A percentile compares a stretch with the other conserved stretches of the same genome.
phyloP scores from a whole-genome alignment of 2,329 filamentous ascomycete genomes.

The Alternaria sp. region DNA sequence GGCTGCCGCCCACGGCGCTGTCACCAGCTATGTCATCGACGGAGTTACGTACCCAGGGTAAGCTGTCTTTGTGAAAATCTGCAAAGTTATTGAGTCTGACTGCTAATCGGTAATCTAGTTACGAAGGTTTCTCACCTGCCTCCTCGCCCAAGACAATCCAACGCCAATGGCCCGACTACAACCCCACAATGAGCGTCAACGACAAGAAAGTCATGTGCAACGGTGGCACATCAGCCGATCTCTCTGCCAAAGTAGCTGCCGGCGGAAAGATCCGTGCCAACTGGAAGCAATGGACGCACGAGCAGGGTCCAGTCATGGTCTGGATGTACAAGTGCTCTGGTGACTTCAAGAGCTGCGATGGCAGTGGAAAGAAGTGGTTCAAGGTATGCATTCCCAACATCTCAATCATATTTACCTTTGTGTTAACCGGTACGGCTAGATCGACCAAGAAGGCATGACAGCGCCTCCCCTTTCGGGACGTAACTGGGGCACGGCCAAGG shows the following conservation, averaged over 20 bases:
- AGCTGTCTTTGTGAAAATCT: not conserved
- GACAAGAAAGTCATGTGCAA: conserved; percentile 65
- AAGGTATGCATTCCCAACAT: conserved; percentile 54
- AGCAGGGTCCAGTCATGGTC: conserved; percentile 67
- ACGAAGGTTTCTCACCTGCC: conserved; percentile 62
- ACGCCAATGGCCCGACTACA: conserved; percentile 66
- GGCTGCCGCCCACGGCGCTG: conserved; percentile 48
- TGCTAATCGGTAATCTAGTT: conserved; percentile 55
- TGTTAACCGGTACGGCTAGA: conserved; percentile 17
- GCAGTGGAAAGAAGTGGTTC: conserved; percentile 65
- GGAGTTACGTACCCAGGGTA: conserved; percentile 46
- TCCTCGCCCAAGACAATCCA: conserved; percentile 63
- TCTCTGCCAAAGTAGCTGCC: conserved; percentile 59
- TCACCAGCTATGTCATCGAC: conserved; percentile 49
- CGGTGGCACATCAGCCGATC: conserved; percentile 53
- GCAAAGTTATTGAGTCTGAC: conserved; percentile 22
- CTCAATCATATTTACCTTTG: not conserved
- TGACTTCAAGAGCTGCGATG: conserved; percentile 61
- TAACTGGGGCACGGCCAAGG: conserved; percentile 61
- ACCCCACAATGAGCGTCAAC: conserved; percentile 61
- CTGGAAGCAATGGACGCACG: conserved; percentile 68
- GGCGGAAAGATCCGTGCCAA: conserved; percentile 62
- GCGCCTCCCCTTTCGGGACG: conserved; percentile 57
- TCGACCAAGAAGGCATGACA: conserved; percentile 63
- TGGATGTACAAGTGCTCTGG: conserved; percentile 62